These are phyloP conservation scores for Emmonsia crescens DNA, from an alignment of 2,329 filamentous ascomycete species.

Conservation along the genomic window DNA sequence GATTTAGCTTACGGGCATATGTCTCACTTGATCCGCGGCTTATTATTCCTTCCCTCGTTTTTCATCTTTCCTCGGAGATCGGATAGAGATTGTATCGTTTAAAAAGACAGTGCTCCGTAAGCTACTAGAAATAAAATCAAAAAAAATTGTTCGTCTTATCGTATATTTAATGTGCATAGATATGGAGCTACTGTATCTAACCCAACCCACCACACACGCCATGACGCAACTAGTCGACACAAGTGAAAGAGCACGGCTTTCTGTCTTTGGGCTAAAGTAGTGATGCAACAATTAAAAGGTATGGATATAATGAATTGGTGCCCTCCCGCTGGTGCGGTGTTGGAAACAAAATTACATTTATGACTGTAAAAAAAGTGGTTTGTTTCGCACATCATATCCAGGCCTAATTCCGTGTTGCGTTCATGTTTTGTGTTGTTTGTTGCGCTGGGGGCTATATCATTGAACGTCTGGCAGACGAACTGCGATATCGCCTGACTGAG, in stretches of 20 bases:
- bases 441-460: constrained; percentile 33
- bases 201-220: too few relatives aligned
- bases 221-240: neutral
- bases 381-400: neutral
- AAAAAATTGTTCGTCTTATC: neutral
- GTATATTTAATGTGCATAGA: neutral
- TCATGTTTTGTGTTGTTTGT: neutral
- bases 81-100: too few relatives aligned
- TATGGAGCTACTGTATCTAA: neutral
- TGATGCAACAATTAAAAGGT: neutral
- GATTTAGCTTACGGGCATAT: too few relatives aligned
- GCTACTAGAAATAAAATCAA: neutral
- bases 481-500: constrained; percentile 92
- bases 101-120: too few relatives aligned
- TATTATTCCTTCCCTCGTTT: neutral
- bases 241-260: neutral
- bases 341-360: neutral
- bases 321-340: too few relatives aligned
- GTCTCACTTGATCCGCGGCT: too few relatives aligned
- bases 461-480: constrained; percentile 86
- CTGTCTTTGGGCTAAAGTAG: neutral
- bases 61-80: neutral
- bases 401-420: neutral
- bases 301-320: neutral
- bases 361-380: neutral